Conservation (phyloP, 2,329 filamentous ascomycete genomes). For the Fusarium sp. region DNA sequence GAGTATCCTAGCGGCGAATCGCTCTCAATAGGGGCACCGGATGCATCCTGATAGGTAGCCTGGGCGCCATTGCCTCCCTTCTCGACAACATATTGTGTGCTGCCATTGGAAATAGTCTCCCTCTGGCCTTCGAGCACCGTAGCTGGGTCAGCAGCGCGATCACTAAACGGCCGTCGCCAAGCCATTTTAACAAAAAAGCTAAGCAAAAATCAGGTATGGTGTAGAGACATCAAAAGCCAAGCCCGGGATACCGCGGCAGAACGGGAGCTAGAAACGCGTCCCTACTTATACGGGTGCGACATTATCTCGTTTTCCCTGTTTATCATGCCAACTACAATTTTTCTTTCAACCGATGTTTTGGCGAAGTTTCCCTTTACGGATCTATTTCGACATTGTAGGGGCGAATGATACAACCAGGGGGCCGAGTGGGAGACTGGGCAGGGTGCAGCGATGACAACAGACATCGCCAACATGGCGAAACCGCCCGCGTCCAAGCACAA, state of each 20-base stretch:
- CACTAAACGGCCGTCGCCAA: slow-evolving; percentile 3
- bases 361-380: neutral
- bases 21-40: slow-evolving; percentile 72
- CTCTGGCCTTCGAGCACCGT: slow-evolving; percentile 5
- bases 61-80: slow-evolving; percentile 64
- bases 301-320: neutral
- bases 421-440: slow-evolving; percentile 8
- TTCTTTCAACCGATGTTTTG: neutral
- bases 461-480: slow-evolving; percentile 8
- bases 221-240: neutral
- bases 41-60: slow-evolving; percentile 71
- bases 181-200: slow-evolving; percentile 1
- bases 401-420: slow-evolving; percentile 14
- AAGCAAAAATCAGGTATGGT: neutral
- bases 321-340: neutral
- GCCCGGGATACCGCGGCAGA: slow-evolving; percentile 1
- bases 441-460: slow-evolving; percentile 7
- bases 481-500: neutral
- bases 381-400: slow-evolving; percentile 10
- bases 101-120: slow-evolving; percentile 17
- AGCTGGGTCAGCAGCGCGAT: neutral
- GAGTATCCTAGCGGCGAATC: slow-evolving; percentile 72
- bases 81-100: slow-evolving; percentile 26
- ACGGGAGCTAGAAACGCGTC: neutral
- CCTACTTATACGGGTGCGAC: slow-evolving; percentile 9